These are phyloP conservation scores for Penicillium bialowiezense DNA, from an alignment of 495 filamentous ascomycete species.

Conservation along the genomic window DNA sequence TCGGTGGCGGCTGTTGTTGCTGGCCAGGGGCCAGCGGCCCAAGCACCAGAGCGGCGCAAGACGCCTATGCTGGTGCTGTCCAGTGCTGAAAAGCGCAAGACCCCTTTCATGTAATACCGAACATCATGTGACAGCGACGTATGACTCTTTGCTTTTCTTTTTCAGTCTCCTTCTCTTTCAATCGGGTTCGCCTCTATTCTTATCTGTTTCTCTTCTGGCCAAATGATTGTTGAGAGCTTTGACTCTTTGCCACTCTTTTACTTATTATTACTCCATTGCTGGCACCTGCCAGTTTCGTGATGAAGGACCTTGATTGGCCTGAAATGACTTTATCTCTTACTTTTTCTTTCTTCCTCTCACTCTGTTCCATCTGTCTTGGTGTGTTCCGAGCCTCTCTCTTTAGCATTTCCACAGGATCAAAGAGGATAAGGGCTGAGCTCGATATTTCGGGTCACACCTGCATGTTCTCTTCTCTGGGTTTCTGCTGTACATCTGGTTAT, in stretches of 20 bases:
- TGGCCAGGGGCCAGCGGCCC: constrained; percentile 41
- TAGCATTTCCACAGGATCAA: background rate
- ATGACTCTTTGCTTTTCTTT: constrained; percentile 19
- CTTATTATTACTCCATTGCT: constrained; percentile 11
- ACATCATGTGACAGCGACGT: constrained; percentile 44
- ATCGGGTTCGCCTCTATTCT: constrained; percentile 7
- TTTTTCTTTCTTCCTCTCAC: constrained; percentile 7
- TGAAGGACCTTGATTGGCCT: constrained; percentile 25
- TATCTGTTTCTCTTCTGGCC: background rate
- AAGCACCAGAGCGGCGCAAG: constrained; percentile 66
- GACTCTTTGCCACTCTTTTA: constrained; percentile 15
- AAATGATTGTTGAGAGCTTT: background rate
- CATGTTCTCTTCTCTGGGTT: background rate
- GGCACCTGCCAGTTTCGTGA: constrained; percentile 18
- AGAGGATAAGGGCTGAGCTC: background rate
- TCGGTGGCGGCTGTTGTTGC: constrained; percentile 48
- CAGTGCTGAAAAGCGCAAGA: constrained; percentile 89
- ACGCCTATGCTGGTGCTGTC: constrained; percentile 83
- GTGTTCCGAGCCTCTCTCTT: too few relatives aligned
- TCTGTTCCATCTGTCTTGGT: too few relatives aligned
- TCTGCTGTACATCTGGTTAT: constrained; percentile 10
- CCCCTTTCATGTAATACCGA: constrained; percentile 54
- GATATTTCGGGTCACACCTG: background rate
- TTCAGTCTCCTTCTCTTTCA: constrained; percentile 1
- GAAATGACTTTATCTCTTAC: constrained; percentile 20